Base-by-base conservation (phyloP, 164 flowering plant genomes). In the Sedum album region DNA sequence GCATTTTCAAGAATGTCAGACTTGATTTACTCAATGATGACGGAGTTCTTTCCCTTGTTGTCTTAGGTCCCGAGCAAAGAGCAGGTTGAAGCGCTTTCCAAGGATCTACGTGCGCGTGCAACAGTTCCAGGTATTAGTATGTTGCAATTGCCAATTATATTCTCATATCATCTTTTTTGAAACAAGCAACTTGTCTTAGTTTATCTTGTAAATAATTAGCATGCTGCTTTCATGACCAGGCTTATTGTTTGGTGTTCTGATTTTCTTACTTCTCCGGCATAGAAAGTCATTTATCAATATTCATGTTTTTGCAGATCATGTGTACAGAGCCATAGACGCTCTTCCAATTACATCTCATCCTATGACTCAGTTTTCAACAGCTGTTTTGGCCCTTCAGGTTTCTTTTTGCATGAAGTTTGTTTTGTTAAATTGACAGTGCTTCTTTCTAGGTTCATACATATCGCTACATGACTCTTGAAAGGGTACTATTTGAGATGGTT, bases 381-480 rank as follows among this genome's bases (percentile, higher is more conserved):
- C 96, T 68, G 96, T 94, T 60, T 87, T 94, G 99, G 97, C 96
- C 69, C 96, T 94, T 74, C 99, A 94, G 99, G 97, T 94, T 71
- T 65, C 28, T 55, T 23, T 8, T 25, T 25, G 11, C 25, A 23
- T 25, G 25, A 26, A 23, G 10, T 7, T 55, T 4, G 23, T 4
- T 11, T 3, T 26, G 13, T 55, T 55, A 7, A 30, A 55, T 25
- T 25, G 31, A 5, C 60, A 55, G 30, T 23, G 60, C 60, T n/a
- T n/a, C n/a, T n/a, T 55, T 25, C 55, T 49, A 20, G 55, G 23
- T 49, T 49, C 55, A 30, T 55, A 55, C 60, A 21, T 55, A 23
- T 23, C 30, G 0, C 17, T 23, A 55, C 31, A 55, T 55, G 31
- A 55, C 28, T 25, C 2, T 10, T 55, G 31, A 25, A 21, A 55